phyloP scores from a whole-genome alignment of 2,329 filamentous ascomycete species.

The Fusarium burgessii region DNA sequence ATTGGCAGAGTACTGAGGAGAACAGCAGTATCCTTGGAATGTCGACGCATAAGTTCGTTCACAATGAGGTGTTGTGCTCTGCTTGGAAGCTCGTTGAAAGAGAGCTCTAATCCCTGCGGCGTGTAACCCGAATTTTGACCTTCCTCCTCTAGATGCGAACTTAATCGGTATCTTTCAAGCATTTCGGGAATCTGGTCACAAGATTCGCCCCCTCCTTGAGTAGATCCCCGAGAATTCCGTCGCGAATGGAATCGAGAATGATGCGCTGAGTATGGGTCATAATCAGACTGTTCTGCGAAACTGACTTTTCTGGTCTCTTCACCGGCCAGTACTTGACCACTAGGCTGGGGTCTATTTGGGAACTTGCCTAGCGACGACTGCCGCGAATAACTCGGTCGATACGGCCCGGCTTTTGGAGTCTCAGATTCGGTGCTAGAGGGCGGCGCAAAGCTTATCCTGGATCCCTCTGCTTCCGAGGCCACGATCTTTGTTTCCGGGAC shows the following conservation, averaged over 20 bases:
- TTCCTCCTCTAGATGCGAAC: conserved; percentile 42
- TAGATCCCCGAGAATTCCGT: conserved; percentile 52
- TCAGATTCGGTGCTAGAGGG: conserved; percentile 47
- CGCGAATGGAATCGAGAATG: conserved; percentile 52
- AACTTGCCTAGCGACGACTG: conserved; percentile 68
- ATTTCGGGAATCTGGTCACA: conserved; percentile 60
- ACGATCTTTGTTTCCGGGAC: conserved; percentile 77
- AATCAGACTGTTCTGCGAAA: conserved; percentile 62
- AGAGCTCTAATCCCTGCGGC: conserved; percentile 74
- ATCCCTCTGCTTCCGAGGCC: conserved; percentile 66
- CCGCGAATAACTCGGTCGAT: conserved; percentile 54
- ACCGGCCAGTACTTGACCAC: conserved; percentile 68
- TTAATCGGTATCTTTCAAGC: conserved; percentile 54
- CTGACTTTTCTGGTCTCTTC: conserved; percentile 70
- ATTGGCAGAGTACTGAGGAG: conserved; percentile 87
- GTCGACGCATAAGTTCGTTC: conserved; percentile 81
- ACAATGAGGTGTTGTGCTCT: conserved; percentile 87
- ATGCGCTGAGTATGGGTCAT: conserved; percentile 34
- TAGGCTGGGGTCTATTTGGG: conserved; percentile 71
- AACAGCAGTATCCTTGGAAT: conserved; percentile 79
- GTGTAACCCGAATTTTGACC: conserved; percentile 60
- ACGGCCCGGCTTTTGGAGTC: conserved; percentile 48
- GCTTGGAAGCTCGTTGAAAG: conserved; percentile 88
- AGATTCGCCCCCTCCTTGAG: conserved; percentile 49
- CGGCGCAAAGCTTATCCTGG: conserved; percentile 76